Percentiles rank a stretch among this genome's conserved stretches.
phyloP scores from a whole-genome alignment of 129 eudicot species.

The carrot (Daucus carota) region DH1_v3.0 NC_030388.2:1678501-1679000 shows the following conservation, averaged over 20 bases:
- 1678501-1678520: background rate
- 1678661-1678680: constrained; percentile 27
- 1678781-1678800: background rate
- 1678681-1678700: constrained; percentile 14
- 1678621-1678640: constrained; percentile 21
- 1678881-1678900: background rate
- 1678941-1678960: background rate
- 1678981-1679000: background rate
- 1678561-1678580: background rate
- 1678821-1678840: background rate
- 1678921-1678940: background rate
- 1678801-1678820: background rate
- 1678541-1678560: no score
- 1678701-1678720: constrained; percentile 18
- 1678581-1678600: background rate
- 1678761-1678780: background rate
- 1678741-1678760: background rate
- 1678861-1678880: background rate
- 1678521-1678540: background rate
- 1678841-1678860: background rate
- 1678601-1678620: background rate
- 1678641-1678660: constrained; percentile 5
- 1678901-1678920: constrained; percentile 8
- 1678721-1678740: background rate
- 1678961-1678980: background rate